Evolutionary conservation across 163 green algal species (phyloP).

Genomic region (Scenedesmus sp.): DNA sequence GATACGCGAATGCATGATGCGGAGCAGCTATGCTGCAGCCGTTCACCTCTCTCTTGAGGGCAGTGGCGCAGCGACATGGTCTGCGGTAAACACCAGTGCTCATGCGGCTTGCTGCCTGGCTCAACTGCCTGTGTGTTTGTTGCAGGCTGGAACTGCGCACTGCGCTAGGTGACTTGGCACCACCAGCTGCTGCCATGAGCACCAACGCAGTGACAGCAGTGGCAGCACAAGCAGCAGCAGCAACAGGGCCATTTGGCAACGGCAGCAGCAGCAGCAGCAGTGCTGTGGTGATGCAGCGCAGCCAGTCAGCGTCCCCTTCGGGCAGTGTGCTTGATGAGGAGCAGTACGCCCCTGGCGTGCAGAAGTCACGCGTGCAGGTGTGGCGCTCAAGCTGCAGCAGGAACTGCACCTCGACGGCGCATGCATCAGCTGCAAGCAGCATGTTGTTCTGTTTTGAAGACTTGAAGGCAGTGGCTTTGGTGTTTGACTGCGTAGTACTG

Average conservation of each 20-base stretch:
- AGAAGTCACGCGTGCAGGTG: slow-evolving; percentile 72
- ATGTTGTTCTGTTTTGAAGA: too few species aligned
- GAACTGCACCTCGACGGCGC: too few species aligned
- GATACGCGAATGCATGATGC: too few species aligned
- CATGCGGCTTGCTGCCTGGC: too few species aligned
- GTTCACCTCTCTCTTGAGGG: too few species aligned
- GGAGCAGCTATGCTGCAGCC: too few species aligned
- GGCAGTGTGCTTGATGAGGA: slow-evolving; percentile 43
- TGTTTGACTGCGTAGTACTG: too few species aligned
- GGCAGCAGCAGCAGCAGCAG: slow-evolving; percentile 32
- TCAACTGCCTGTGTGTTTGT: background rate
- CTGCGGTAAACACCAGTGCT: background rate
- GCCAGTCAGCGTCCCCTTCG: background rate
- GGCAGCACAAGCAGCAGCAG: slow-evolving; percentile 47
- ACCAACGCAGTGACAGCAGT: background rate
- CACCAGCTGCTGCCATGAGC: background rate
- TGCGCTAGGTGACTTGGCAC: slow-evolving; percentile 19
- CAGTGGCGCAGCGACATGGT: background rate
- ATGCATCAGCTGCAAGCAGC: background rate
- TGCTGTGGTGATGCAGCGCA: slow-evolving; percentile 49
- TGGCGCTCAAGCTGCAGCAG: background rate
- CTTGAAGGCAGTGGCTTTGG: too few species aligned
- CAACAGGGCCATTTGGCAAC: background rate
- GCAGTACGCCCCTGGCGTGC: slow-evolving; percentile 70
- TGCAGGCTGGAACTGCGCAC: slow-evolving; percentile 62